Base-by-base conservation (phyloP, 176 grass and related monocot species). In the Eragrostis nindensis region DNA sequence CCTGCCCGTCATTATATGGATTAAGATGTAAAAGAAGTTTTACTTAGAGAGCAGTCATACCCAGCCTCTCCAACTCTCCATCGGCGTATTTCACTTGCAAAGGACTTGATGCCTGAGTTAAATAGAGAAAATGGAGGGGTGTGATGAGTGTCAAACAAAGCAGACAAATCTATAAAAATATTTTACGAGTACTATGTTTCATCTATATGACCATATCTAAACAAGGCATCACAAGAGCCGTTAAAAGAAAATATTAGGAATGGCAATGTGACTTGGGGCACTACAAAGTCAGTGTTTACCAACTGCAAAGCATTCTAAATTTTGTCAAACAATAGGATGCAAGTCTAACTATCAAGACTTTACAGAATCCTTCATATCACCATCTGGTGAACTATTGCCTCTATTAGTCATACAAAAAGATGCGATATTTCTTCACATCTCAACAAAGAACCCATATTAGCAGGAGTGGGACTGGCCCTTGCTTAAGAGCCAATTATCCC, bases 31-130 rank as follows among this genome's bases (percentile, higher is more conserved):
- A 61, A 61, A 61, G 10, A 61, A 83, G 62, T 66, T 78, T 11
- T 44, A 76, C 42, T 64, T 50, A 69, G 81, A 80, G 44, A 40
- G 44, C 1, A 11, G 70, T 44, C 78, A 68, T 92, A 99, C 97
- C 97, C 78, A 99, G 85, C 89, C 97, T 99, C 90, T 99, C 93
- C 80, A 99, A 84, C 73, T 99, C 97, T 26, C 97, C 97, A 78
- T 99, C 97, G 57, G 97, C 97, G 78, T 99, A 99, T 83, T 99
- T 99, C 73, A 99, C 97, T 90, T 99, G 97, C 77, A 99, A 92
- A 69, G 97, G 97, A 84, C 93, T 99, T 69, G 97, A 95, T 19
- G 93, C 97, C 97, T 99, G 82, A 67, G 62, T n/a, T n/a, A n/a
- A n/a, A n/a, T n/a, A 74, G 36, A 79, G 50, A 73, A 38, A 48